phyloP scores from a whole-genome alignment of 495 filamentous ascomycete species.

The Apodospora peruviana region DNA sequence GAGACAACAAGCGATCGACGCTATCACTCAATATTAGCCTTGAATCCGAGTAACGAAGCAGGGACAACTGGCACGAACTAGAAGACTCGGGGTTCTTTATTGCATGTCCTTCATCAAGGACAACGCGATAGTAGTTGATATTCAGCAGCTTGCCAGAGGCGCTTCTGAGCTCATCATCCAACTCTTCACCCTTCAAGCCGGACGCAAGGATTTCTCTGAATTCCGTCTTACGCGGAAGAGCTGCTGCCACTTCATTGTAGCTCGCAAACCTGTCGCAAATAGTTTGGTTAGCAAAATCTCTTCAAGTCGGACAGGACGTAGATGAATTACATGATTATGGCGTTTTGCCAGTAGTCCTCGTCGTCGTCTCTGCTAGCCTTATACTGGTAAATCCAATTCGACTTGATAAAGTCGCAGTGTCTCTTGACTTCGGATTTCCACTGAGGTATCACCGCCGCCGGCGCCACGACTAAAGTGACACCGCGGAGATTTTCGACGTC shows the following conservation, averaged over 20 bases:
- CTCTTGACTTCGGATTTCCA: conserved; percentile 58
- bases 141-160: neutral
- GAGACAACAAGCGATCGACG: neutral
- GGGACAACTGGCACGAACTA: neutral
- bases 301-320: no score
- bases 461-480: conserved; percentile 57
- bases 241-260: neutral
- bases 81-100: neutral
- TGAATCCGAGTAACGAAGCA: no score
- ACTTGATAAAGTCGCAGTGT: conserved; percentile 35
- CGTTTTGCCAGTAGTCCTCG: no score
- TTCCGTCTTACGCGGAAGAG: neutral
- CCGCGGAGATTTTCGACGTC: conserved; percentile 11
- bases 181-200: no score
- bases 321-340: no score
- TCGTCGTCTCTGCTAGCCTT: neutral
- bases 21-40: no score
- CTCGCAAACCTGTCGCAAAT: neutral
- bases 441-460: conserved; percentile 62
- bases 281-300: no score
- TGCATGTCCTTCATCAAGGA: neutral
- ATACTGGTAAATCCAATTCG: neutral
- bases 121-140: neutral
- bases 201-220: neutral
- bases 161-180: no score